These are phyloP conservation scores for Fusarium nisikadoi DNA, from an alignment of 2,329 filamentous ascomycete genomes.

Conservation along the genomic window DNA sequence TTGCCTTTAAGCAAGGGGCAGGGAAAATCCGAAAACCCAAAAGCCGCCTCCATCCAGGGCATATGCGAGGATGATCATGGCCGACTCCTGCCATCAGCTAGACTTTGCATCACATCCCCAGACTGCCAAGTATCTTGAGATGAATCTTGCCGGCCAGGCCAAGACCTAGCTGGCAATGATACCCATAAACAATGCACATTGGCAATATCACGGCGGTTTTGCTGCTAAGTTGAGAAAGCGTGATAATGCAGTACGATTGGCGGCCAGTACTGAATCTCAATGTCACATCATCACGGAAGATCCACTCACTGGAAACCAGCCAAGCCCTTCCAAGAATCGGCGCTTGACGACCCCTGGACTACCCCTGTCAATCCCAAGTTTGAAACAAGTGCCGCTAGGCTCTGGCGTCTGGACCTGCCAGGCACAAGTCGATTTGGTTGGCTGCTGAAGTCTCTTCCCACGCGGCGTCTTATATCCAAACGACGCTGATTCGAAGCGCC, in stretches of 20 bases:
- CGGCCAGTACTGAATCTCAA: conserved; percentile 20
- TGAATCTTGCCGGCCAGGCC: conserved; percentile 3
- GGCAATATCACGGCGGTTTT: conserved; percentile 16
- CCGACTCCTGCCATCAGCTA: conserved; percentile 7
- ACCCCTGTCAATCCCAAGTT: conserved; percentile 25
- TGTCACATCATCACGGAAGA: conserved; percentile 26
- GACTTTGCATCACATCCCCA: conserved; percentile 20
- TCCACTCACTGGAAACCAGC: conserved; percentile 40
- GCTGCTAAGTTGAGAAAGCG: conserved; percentile 11
- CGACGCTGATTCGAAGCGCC: conserved; percentile 32
- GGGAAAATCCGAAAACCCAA: conserved; percentile 14
- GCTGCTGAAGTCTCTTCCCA: conserved; percentile 14
- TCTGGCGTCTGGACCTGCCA: conserved; percentile 33
- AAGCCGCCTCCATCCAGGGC: conserved; percentile 3
- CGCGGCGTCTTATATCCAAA: conserved; percentile 18
- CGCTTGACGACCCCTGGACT: conserved; percentile 35
- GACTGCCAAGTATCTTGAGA: conserved; percentile 2
- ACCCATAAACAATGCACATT: conserved; percentile 19
- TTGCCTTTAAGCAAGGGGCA: conserved; percentile 3
- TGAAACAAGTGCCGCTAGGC: conserved; percentile 37
- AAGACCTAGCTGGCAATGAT: not conserved
- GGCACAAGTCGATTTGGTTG: conserved; percentile 34
- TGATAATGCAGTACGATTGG: conserved; percentile 23
- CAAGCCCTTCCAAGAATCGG: conserved; percentile 28
- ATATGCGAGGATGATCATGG: not conserved